These are phyloP conservation scores for Aspergillus sp. DNA, from an alignment of 2,329 filamentous ascomycete species.

Conservation along the genomic window DNA sequence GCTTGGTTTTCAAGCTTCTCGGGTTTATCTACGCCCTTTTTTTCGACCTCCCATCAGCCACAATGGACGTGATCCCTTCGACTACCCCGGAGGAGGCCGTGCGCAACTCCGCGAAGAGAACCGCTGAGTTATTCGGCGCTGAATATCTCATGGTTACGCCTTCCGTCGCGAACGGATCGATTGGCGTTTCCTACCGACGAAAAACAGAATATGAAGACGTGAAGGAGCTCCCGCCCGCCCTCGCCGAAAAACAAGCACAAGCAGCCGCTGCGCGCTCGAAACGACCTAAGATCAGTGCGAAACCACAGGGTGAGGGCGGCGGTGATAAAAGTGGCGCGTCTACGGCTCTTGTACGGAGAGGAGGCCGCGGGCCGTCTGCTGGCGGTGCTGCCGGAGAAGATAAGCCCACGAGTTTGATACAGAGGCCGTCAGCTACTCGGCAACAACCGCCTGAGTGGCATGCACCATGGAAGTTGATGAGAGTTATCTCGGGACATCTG, in stretches of 20 bases:
- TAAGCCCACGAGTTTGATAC: constrained; percentile 61
- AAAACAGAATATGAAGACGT: constrained; percentile 73
- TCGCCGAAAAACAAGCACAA: constrained; percentile 76
- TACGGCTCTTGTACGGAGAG: constrained; percentile 54
- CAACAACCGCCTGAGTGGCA: constrained; percentile 90
- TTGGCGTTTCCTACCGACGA: constrained; percentile 46
- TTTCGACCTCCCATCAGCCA: constrained; percentile 4
- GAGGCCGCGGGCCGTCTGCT: constrained; percentile 27
- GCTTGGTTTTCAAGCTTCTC: not conserved
- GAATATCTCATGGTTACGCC: constrained; percentile 47
- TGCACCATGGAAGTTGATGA: constrained; percentile 96
- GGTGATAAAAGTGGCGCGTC: constrained; percentile 51
- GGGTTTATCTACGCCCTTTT: not conserved
- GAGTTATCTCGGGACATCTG: constrained; percentile 93
- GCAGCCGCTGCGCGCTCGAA: constrained; percentile 64
- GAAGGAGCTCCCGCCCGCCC: constrained; percentile 70
- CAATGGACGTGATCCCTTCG: constrained; percentile 33
- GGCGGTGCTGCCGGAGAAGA: constrained; percentile 36
- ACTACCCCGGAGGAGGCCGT: constrained; percentile 38
- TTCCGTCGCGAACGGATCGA: constrained; percentile 43
- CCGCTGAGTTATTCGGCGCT: constrained; percentile 47
- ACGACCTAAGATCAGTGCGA: constrained; percentile 56
- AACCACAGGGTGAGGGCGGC: constrained; percentile 40
- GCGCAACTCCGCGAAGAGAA: constrained; percentile 45
- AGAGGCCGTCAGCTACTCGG: constrained; percentile 60